Percentiles rank a stretch among this genome's conserved stretches.
Conservation (phyloP, 345 rosid genomes). For the Eucalyptus marginata region DNA sequence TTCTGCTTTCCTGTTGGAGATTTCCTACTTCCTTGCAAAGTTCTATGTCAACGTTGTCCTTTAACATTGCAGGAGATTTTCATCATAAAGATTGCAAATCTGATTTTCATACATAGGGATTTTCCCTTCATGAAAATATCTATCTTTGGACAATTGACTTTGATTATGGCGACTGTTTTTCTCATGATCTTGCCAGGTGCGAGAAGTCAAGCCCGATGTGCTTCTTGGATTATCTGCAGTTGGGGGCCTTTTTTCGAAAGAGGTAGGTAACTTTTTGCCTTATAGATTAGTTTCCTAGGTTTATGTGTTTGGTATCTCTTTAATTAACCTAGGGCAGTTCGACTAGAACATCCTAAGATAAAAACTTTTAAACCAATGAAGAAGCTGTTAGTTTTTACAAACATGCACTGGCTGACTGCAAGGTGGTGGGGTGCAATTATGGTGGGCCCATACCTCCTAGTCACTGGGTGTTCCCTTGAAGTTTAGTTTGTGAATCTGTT, state of each 20-base stretch:
- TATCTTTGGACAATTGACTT: not conserved
- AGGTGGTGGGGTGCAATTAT: not conserved
- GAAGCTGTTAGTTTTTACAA: not conserved
- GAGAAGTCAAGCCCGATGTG: slow-evolving; percentile 92
- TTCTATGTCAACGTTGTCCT: not conserved
- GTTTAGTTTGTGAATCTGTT: not conserved
- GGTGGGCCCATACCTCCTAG: not conserved
- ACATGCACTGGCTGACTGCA: not conserved
- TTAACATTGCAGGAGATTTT: not conserved
- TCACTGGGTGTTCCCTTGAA: not conserved
- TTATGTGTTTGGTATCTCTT: not conserved
- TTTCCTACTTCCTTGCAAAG: not conserved
- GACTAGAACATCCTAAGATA: not conserved
- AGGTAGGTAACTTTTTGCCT: slow-evolving; percentile 33
- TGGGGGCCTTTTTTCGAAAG: slow-evolving; percentile 93
- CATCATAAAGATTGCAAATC: not conserved
- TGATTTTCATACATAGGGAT: not conserved
- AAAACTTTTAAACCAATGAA: not conserved
- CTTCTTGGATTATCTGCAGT: slow-evolving; percentile 99
- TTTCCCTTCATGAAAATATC: not conserved
- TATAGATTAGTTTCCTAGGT: not conserved
- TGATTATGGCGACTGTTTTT: not conserved
- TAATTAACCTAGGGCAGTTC: not conserved
- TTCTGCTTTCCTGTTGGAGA: not conserved
- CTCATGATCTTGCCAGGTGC: slow-evolving; percentile 35